phyloP scores from a whole-genome alignment of 768 basidiomycete species.

The Panaeolus papilionaceus region DNA sequence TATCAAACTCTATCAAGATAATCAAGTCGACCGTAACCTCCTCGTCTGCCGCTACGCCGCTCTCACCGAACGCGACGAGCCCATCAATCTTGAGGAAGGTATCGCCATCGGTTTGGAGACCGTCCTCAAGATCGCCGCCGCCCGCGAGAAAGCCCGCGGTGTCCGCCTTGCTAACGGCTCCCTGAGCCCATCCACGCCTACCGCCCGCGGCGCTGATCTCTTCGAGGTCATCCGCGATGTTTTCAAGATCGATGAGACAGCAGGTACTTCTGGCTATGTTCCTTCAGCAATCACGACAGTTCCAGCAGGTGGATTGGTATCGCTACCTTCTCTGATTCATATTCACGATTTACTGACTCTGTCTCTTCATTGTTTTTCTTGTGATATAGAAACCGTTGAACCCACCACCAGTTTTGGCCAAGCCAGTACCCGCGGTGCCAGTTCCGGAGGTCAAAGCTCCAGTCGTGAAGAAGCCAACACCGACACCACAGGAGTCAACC shows the following conservation, averaged over 20 bases:
- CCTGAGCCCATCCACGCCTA: constrained; percentile 42
- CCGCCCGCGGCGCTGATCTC: constrained; percentile 38
- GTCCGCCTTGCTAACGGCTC: constrained; percentile 35
- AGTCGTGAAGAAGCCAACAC: constrained; percentile 19
- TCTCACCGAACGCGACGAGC: constrained; percentile 56
- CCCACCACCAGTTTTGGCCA: constrained; percentile 17
- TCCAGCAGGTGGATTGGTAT: constrained; percentile 42
- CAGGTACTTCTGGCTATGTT: background rate
- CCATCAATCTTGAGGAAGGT: constrained; percentile 61
- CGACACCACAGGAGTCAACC: constrained; percentile 19
- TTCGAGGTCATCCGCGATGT: constrained; percentile 40
- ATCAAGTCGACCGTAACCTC: constrained; percentile 51
- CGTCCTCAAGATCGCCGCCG: constrained; percentile 53
- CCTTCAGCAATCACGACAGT: constrained; percentile 1
- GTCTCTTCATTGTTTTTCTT: constrained; percentile 12
- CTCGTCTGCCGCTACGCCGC: constrained; percentile 58
- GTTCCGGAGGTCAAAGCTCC: constrained; percentile 23
- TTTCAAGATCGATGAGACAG: constrained; percentile 24
- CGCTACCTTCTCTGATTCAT: constrained; percentile 25
- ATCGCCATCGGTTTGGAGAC: constrained; percentile 62
- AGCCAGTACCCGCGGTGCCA: constrained; percentile 6
- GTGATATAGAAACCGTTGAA: constrained; percentile 10
- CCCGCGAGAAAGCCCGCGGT: constrained; percentile 56
- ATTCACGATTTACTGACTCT: constrained; percentile 23
- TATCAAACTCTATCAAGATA: constrained; percentile 61